These are phyloP conservation scores for Aureobasidium sp. DNA, from an alignment of 2,329 filamentous ascomycete species.

Conservation along the genomic window DNA sequence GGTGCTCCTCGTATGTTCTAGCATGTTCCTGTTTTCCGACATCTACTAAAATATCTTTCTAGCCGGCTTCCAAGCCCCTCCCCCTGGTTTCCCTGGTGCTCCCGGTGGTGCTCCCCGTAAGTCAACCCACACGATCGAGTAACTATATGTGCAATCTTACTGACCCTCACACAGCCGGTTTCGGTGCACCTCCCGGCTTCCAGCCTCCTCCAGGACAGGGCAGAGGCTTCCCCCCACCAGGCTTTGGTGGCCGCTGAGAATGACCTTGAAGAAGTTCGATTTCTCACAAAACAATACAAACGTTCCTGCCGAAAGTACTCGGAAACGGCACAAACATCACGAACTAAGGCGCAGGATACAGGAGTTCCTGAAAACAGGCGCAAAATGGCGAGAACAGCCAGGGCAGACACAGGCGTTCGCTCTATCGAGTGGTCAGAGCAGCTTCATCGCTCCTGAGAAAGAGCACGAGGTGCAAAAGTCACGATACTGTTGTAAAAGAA, in stretches of 20 bases:
- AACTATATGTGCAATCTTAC: neutral
- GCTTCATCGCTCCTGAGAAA: neutral
- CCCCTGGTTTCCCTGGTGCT: constrained; percentile 34
- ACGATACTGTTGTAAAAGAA: neutral
- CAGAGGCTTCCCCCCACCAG: constrained; percentile 9
- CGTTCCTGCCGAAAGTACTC: neutral
- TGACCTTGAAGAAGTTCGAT: neutral
- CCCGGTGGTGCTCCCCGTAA: constrained; percentile 34
- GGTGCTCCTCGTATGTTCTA: constrained; percentile 29
- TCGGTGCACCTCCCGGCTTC: constrained; percentile 22
- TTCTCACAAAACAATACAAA: neutral
- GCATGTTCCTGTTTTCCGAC: constrained; percentile 11
- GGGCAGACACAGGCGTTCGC: neutral
- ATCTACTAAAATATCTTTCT: neutral
- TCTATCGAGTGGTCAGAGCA: neutral
- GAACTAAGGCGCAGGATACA: neutral
- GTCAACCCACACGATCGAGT: neutral
- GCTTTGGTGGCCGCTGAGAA: constrained; percentile 10
- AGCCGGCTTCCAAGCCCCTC: constrained; percentile 19
- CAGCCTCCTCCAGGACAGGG: constrained; percentile 40
- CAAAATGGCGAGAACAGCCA: neutral
- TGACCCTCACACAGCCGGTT: constrained; percentile 15
- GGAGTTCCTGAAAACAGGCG: neutral
- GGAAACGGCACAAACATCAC: neutral
- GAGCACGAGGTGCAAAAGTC: constrained; percentile 1